phyloP scores from a whole-genome alignment of 2,329 filamentous ascomycete genomes.

The Calycina marina region DNA sequence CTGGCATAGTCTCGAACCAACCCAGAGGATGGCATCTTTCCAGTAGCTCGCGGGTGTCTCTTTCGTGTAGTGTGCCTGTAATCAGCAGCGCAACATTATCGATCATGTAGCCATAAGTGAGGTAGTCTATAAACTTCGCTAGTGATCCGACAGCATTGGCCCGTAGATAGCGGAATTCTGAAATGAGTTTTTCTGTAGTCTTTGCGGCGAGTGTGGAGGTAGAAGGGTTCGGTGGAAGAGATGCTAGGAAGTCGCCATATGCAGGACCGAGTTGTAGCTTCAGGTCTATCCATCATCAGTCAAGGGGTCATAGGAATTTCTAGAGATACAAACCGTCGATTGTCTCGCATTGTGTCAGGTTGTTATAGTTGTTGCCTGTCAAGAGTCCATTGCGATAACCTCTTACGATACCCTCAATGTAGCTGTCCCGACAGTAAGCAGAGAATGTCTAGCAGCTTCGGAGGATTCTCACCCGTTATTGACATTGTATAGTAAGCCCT shows the following conservation, averaged over 20 bases:
- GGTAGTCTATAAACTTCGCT: constrained; percentile 91
- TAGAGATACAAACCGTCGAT: constrained; percentile 61
- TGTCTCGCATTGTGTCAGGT: constrained; percentile 93
- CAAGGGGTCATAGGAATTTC: neutral
- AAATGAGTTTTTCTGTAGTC: constrained; percentile 94
- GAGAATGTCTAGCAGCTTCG: neutral
- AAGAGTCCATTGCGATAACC: constrained; percentile 92
- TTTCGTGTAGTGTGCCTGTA: constrained; percentile 91
- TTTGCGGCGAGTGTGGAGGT: constrained; percentile 89
- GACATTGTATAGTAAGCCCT: constrained; percentile 88
- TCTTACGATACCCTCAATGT: constrained; percentile 92
- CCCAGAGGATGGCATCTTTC: constrained; percentile 93
- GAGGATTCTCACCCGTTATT: constrained; percentile 59
- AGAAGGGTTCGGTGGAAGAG: constrained; percentile 89
- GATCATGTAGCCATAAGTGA: constrained; percentile 99
- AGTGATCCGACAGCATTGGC: constrained; percentile 86
- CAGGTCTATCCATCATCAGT: constrained; percentile 48
- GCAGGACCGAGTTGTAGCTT: constrained; percentile 94
- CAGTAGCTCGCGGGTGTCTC: constrained; percentile 87
- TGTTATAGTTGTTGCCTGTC: constrained; percentile 81
- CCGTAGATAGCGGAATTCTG: constrained; percentile 92
- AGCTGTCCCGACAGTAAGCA: constrained; percentile 40
- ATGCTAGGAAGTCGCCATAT: constrained; percentile 91
- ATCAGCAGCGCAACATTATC: constrained; percentile 97
- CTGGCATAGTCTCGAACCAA: constrained; percentile 98